Evolutionary conservation across 768 basidiomycete genomes (phyloP), one percentile per base, ranked within the genome.

Genomic region (Panaeolus papilionaceus): DNA sequence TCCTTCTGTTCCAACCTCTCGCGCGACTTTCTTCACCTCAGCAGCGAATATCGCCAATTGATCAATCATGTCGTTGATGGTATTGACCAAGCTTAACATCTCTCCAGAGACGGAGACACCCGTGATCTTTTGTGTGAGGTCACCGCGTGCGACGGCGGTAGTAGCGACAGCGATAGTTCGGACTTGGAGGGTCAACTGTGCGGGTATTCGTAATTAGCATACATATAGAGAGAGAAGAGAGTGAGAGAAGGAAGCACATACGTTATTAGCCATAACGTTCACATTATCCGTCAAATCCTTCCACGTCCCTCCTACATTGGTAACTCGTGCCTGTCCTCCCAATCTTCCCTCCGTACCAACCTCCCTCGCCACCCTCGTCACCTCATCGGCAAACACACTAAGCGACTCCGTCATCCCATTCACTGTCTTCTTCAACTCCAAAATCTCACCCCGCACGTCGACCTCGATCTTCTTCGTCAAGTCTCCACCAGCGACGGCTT

Each of bases 1-100:
- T n/a, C 98, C 97, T 75, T 98, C 96, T 14, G 97, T 98, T 58
- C 97, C 97, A 75, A 99, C 97, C 78, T 99, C 96, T 39, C 95
- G 84, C 1, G 98, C 98, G 64, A 99, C 97, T 75, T 97, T 94
- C 79, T 96, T 98, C 67, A 98, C 84, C 72, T 88, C 86, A 5
- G 82, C 82, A 7, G 86, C 85, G 69, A 88, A 86, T 62, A 86
- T 86, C 28, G 83, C 84, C 67, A 88, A 75, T 66, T 87, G 85
- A 73, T 87, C 86, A 74, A 86, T 88, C 86, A 88, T 88, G 77
- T 92, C 91, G 79, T 98, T 98, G 88, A 99, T 99, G 18, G 98
- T 99, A 79, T 96, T 95, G 62, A 98, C 96, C 71, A 99, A 83
- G 70, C 89, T 91, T n/a, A 97, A 83, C 83, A 99, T 97, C 81